Evolutionary conservation across 352 stramenopile species (phyloP), one percentile per base, ranked within the genome.

Genomic region (Peronospora destructor): DNA sequence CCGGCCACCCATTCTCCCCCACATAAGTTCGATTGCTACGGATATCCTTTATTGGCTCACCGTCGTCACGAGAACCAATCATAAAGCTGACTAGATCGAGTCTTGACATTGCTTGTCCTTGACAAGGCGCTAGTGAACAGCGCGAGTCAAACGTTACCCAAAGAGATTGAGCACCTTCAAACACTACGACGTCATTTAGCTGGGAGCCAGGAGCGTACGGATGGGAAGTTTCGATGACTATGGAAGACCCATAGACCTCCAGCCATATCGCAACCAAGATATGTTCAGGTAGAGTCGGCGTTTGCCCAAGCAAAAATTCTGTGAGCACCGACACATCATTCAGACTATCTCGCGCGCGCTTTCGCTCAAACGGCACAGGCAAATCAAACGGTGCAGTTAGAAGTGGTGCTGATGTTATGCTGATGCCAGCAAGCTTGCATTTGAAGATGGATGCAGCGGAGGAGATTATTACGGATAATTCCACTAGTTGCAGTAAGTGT

Each of bases 401-500:
- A 9, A 49, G 37, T 25, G 47, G 46, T 2, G 12, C 2, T 5
- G 29, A 12, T 2, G n/a, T 17, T 12, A 41, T 14, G 1, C 13
- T 33, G 9, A 4, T 35, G 6, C 49, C 49, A 11, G 36, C 29
- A 46, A 64, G 30, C n/a, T 67, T 71, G 26, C 40, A 50, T 6
- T 70, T 48, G 36, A 80, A 83, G 10, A 66, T 49, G 6, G 61
- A 47, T 3, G 69, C 54, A 14, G 72, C 69, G 4, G 64, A 58
- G 11, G 63, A 64, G 11, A 71, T 81, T 34, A 84, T 68, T 37
- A 91, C 77, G 0, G 76, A 81, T 0, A 94, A 51, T 44, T 94
- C 84, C 8, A 94, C 69, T 4, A 94, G 51, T 49, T 92, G 77
- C 2, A 92, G 61, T 32, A 94, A 54, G 12, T 90, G 76, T 9